Conservation (phyloP, 2,329 filamentous ascomycete genomes). For the Colletotrichum cereale region DNA sequence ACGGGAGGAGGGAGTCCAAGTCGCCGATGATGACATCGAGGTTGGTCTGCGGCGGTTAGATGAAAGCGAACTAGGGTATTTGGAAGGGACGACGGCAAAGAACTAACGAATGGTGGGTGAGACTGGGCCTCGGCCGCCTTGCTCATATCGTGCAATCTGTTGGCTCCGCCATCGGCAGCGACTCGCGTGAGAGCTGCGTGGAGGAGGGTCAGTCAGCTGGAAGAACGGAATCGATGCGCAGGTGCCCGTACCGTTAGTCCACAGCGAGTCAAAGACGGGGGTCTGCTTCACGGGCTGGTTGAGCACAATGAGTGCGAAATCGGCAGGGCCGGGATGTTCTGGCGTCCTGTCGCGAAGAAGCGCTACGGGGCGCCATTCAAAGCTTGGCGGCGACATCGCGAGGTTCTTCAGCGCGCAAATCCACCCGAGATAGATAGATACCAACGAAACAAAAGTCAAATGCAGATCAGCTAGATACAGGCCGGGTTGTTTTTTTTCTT, state of each 20-base stretch:
- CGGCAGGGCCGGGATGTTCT: slow-evolving; percentile 41
- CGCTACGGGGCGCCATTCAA: slow-evolving; percentile 57
- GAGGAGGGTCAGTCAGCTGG: slow-evolving; percentile 42
- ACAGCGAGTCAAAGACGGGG: slow-evolving; percentile 61
- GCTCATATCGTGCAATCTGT: slow-evolving; percentile 70
- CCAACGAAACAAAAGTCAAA: neutral
- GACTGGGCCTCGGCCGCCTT: slow-evolving; percentile 9
- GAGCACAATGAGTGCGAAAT: slow-evolving; percentile 62
- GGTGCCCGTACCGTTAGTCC: slow-evolving; percentile 60
- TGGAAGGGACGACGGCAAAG: neutral
- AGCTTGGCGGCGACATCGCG: slow-evolving; percentile 37
- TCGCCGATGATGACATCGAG: slow-evolving; percentile 87
- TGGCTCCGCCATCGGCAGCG: slow-evolving; percentile 93
- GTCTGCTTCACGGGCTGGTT: slow-evolving; percentile 64
- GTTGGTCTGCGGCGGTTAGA: slow-evolving; percentile 57
- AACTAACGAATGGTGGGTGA: slow-evolving; percentile 20
- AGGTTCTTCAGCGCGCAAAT: neutral
- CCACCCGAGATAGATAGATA: neutral
- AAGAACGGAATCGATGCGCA: neutral
- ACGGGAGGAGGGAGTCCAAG: slow-evolving; percentile 81
- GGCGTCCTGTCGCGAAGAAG: slow-evolving; percentile 50
- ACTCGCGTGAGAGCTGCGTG: slow-evolving; percentile 73
- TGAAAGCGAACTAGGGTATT: no score
- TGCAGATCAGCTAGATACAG: neutral
- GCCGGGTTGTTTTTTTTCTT: neutral